These are phyloP conservation scores for Bocquillonia castaneifolia DNA, from an alignment of 441 rosid species.

Conservation along the genomic window DNA sequence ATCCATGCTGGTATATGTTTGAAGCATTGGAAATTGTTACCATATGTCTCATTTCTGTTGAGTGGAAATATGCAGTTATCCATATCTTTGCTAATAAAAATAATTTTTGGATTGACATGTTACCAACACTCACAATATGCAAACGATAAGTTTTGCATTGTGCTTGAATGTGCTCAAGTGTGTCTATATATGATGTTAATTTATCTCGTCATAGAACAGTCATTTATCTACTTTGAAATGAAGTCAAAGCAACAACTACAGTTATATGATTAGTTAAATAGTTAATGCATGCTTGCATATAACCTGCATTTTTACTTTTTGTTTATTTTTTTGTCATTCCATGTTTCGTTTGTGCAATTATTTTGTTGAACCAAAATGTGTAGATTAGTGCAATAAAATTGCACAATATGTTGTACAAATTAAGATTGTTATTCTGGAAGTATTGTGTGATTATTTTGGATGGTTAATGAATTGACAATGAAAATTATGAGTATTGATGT, in stretches of 20 bases:
- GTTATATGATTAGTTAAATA: background rate
- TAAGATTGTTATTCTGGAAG: background rate
- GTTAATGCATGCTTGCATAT: background rate
- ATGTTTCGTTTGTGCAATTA: background rate
- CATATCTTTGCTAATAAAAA: background rate
- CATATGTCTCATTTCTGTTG: background rate
- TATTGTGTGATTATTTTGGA: background rate
- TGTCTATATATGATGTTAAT: background rate
- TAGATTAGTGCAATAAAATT: background rate
- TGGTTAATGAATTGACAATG: background rate
- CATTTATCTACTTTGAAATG: background rate
- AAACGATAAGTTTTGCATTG: background rate
- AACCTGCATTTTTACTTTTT: background rate
- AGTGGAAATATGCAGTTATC: background rate
- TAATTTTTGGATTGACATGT: background rate
- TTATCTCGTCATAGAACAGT: background rate
- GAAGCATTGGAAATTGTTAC: background rate
- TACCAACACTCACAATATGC: background rate
- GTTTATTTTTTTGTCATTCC: background rate
- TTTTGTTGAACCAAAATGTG: background rate
- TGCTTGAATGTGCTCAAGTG: background rate
- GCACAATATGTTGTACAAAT: background rate
- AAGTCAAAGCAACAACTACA: background rate
- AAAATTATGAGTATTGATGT: too few species aligned
- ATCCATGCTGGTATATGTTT: background rate